Base-by-base conservation (phyloP, 2,329 filamentous ascomycete genomes). In the Colletotrichum graminicola region DNA sequence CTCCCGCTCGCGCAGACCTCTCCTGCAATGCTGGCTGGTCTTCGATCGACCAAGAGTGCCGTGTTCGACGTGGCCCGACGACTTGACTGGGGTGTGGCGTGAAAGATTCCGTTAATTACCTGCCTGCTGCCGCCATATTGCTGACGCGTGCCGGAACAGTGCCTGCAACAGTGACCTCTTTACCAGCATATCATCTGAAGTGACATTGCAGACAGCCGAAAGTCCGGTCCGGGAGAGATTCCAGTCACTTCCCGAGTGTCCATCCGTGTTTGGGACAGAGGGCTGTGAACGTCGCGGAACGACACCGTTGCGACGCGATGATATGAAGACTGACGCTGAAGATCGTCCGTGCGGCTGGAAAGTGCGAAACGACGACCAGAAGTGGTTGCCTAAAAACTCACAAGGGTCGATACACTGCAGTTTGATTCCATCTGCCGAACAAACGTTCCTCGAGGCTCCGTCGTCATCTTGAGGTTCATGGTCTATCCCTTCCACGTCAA, bases 321-420 rank as follows among this genome's bases (percentile, higher is more conserved):
- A 41, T 43, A 63, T 41, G 64, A 52, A 57, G 62, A 49, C 49
- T 45, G 54, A 63, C 41, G 52, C 43, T 67, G 43, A 62, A 68
- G 51, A 67, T 61, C 59, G 52, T 59, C 64, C 57, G 64, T 63
- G 65, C 64, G 43, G 45, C 36, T 54, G 41, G 52, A 32, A 26
- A 39, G n/a, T 12, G 12, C 32, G 26, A 43, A 23, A 43, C 57
- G 41, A 70, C 39, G 39, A 52, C 32, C 43, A 60, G 41, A 23
- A n/a, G 12, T 26, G 32, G 36, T 41, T 36, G 39, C 47, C 34
- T 16, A n/a, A 39, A 16, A n/a, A 29, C 52, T 21, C 43, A n/a
- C 39, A 29, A 60, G 41, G 23, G 12, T 41, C 32, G 7, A 62
- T 29, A 21, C 34, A 34, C n/a, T n/a, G n/a, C n/a, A 34, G 10